Evolutionary conservation across 345 rosid genomes (phyloP).

Genomic region (Hirschfeldia incana): DNA sequence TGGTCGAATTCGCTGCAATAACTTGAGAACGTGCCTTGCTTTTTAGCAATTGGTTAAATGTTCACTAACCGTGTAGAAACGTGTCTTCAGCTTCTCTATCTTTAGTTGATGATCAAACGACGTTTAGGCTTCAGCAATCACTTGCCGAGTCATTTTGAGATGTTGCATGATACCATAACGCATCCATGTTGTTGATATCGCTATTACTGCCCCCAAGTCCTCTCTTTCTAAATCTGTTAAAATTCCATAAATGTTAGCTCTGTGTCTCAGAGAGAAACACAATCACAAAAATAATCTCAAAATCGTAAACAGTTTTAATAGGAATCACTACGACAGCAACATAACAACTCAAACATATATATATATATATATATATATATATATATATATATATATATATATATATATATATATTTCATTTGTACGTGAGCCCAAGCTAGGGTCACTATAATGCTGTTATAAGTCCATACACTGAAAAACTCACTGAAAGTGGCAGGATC

Average conservation of each 20-base stretch:
- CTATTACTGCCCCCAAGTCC: background rate
- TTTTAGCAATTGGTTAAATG: too few species aligned
- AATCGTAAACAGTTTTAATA: background rate
- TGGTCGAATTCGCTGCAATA: constrained; percentile 33
- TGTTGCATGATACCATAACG: background rate
- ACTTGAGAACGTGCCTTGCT: background rate
- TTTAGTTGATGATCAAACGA: background rate
- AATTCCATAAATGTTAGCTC: background rate
- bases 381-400: too few species aligned
- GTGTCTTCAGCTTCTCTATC: background rate
- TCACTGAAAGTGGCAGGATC: background rate
- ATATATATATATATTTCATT: background rate
- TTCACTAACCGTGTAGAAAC: too few species aligned
- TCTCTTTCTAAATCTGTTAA: background rate
- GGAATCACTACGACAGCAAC: background rate
- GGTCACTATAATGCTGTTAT: background rate
- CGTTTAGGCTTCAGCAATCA: background rate
- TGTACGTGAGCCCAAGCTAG: too few species aligned
- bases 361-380: too few species aligned
- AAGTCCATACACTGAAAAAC: background rate
- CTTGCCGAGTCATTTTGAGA: background rate
- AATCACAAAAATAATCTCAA: background rate
- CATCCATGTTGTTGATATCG: background rate
- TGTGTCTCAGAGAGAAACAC: background rate
- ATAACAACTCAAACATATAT: background rate